A percentile compares a stretch with the other conserved stretches of the same genome.
These are phyloP conservation scores for Halophytophthora batemanensis DNA, from an alignment of 352 stramenopile genomes.

Conservation along the genomic window DNA sequence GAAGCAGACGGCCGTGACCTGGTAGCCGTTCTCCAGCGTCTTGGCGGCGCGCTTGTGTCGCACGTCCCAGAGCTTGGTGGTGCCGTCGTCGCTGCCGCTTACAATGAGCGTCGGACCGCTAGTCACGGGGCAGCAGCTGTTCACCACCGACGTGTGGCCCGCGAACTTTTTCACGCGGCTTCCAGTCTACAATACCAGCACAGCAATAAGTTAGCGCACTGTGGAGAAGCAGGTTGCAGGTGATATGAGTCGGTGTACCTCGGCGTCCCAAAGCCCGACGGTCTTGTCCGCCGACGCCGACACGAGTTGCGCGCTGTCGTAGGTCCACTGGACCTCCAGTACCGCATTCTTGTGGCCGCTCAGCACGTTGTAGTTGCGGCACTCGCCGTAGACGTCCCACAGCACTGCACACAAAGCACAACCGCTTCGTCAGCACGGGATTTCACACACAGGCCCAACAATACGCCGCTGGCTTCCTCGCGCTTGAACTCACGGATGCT, in stretches of 20 bases:
- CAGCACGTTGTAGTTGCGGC: conserved; percentile 93
- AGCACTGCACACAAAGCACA: conserved; percentile 47
- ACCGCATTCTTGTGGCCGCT: conserved; percentile 95
- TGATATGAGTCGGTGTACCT: conserved; percentile 21
- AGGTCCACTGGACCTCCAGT: conserved; percentile 91
- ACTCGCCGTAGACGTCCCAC: conserved; percentile 90
- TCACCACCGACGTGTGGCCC: conserved; percentile 87
- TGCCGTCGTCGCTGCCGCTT: conserved; percentile 91
- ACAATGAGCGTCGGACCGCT: conserved; percentile 80
- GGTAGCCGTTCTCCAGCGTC: conserved; percentile 85
- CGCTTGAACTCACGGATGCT: conserved; percentile 42
- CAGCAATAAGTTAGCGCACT: conserved; percentile 8
- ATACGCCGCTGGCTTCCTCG: neutral
- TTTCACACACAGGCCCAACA: neutral
- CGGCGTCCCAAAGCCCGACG: conserved; percentile 80
- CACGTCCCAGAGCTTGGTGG: conserved; percentile 87
- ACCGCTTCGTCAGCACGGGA: conserved; percentile 1
- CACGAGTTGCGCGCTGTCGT: conserved; percentile 84
- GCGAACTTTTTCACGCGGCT: conserved; percentile 79
- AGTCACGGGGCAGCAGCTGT: conserved; percentile 87
- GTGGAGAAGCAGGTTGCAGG: neutral
- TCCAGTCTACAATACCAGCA: conserved; percentile 64
- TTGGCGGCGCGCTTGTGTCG: conserved; percentile 76
- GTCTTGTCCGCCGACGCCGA: conserved; percentile 93
- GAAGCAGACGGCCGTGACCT: conserved; percentile 90